These are phyloP conservation scores for Medicago arabica DNA, from an alignment of 306 rosid genomes.

Conservation along the genomic window DNA sequence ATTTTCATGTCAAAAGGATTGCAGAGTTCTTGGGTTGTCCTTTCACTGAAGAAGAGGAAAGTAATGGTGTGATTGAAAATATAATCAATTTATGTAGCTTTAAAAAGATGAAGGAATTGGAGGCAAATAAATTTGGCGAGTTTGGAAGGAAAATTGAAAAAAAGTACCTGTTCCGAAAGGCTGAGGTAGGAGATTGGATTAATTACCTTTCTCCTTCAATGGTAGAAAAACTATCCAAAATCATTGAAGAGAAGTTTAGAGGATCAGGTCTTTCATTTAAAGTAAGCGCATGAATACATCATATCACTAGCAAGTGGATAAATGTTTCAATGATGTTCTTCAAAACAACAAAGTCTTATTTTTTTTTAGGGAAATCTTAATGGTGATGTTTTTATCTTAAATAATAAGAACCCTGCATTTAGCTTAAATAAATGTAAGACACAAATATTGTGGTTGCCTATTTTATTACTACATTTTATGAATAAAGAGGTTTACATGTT, in stretches of 20 bases:
- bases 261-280: background rate
- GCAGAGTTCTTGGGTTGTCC: conserved; percentile 55
- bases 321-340: no score
- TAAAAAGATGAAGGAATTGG: conserved; percentile 55
- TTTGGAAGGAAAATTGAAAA: conserved; percentile 46
- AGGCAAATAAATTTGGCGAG: conserved; percentile 49
- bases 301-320: no score
- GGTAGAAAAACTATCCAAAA: background rate
- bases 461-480: no score
- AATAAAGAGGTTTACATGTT: no score
- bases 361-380: no score
- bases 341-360: no score
- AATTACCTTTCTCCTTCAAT: background rate
- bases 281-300: no score
- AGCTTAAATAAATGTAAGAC: no score
- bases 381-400: no score
- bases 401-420: no score
- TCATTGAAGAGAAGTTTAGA: background rate
- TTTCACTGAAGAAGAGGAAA: conserved; percentile 55
- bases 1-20: conserved; percentile 43
- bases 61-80: conserved; percentile 43
- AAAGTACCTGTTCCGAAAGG: conserved; percentile 43
- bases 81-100: conserved; percentile 55
- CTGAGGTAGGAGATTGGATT: background rate
- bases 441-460: no score